Percentiles rank a stretch among this genome's conserved stretches.
phyloP scores from a whole-genome alignment of 148 eudicot species.

The Talinum fruticosum region DNA sequence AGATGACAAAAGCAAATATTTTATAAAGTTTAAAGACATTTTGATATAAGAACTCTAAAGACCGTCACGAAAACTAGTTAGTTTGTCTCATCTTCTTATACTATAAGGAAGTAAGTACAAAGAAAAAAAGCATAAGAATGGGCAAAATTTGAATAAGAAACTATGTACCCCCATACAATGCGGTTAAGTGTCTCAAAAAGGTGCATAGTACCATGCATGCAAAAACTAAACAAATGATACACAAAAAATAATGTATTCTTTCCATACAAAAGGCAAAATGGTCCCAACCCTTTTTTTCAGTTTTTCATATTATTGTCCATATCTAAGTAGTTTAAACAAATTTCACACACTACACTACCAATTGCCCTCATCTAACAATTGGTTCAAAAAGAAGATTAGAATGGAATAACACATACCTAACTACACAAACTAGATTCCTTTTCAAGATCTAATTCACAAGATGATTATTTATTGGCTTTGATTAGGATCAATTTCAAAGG shows the following conservation, averaged over 20 bases:
- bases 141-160: neutral
- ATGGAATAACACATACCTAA: neutral
- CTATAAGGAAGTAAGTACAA: constrained; percentile 13
- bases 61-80: constrained; percentile 1
- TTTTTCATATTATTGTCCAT: constrained; percentile 22
- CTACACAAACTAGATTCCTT: constrained; percentile 8
- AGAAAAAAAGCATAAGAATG: constrained; percentile 6
- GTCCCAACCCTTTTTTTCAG: constrained; percentile 19
- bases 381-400: neutral
- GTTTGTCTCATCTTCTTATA: constrained; percentile 18
- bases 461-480: constrained; percentile 11
- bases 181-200: constrained; percentile 24
- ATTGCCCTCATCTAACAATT: constrained; percentile 11
- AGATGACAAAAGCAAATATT: no score
- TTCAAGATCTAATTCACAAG: neutral
- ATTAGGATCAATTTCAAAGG: neutral
- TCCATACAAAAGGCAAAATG: constrained; percentile 12
- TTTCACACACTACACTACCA: neutral
- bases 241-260: constrained; percentile 9
- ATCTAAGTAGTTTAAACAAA: constrained; percentile 24
- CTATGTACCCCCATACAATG: constrained; percentile 14
- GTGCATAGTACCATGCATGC: constrained; percentile 24
- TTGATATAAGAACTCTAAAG: no score
- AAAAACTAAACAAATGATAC: constrained; percentile 4
- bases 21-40: no score